phyloP scores from a whole-genome alignment of 2,329 filamentous ascomycete genomes.

The Colletotrichum sansevieriae region DNA sequence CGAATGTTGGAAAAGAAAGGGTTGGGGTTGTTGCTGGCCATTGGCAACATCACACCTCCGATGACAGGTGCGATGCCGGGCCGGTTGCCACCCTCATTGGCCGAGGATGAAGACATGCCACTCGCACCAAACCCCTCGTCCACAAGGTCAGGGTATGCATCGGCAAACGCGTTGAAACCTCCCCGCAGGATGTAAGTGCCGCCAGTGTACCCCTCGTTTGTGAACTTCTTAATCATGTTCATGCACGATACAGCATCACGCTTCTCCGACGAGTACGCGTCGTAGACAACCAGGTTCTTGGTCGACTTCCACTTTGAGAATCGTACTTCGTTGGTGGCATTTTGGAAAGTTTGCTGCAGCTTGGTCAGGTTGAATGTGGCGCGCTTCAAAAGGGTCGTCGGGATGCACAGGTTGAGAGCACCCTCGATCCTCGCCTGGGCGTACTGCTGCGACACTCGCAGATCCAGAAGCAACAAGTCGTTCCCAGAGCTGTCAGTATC shows the following conservation, averaged over 20 bases:
- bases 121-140: conserved; percentile 60
- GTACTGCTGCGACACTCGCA: conserved; percentile 89
- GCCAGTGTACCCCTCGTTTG: conserved; percentile 83
- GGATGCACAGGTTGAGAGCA: conserved; percentile 94
- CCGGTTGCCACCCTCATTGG: conserved; percentile 59
- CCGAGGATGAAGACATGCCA: conserved; percentile 58
- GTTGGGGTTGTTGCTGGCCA: conserved; percentile 76
- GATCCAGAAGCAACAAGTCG: conserved; percentile 80
- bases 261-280: conserved; percentile 79
- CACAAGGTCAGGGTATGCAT: conserved; percentile 74
- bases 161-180: conserved; percentile 82
- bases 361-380: conserved; percentile 92
- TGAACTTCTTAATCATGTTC: conserved; percentile 95
- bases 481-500: conserved; percentile 52
- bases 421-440: conserved; percentile 79
- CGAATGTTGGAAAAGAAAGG: conserved; percentile 97
- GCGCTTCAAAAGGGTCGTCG: conserved; percentile 91
- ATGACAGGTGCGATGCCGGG: conserved; percentile 78
- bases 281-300: conserved; percentile 88
- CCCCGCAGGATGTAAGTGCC: conserved; percentile 81
- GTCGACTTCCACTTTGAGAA: conserved; percentile 84
- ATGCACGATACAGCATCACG: conserved; percentile 85
- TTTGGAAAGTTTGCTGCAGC: conserved; percentile 87
- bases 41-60: conserved; percentile 87
- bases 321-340: conserved; percentile 74